Evolutionary conservation across 768 basidiomycete genomes (phyloP), one percentile per base, ranked within the genome.

Genomic region (Leccinum variicolor): DNA sequence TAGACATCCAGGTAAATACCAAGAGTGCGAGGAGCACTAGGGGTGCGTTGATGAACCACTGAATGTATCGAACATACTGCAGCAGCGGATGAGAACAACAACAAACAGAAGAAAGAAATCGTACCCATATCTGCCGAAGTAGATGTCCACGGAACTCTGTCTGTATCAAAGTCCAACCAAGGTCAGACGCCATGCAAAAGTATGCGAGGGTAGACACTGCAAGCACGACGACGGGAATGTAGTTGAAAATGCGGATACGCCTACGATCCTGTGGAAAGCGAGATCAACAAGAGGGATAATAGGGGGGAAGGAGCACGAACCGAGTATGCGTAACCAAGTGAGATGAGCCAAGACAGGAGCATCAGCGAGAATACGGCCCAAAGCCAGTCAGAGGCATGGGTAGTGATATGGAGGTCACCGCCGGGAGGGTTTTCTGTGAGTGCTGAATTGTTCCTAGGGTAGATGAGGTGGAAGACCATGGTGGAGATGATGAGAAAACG

Each of bases 11-110:
- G 26, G 82, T 80, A 7, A 77, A 70, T 52, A 81, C 70, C 15
- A 82, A 65, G 36, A 84, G 62, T 28, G 71, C 65, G 47, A 84
- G 74, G 4, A 85, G 70, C 13, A 84, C 65, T 10, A 80, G 62
- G 1, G 84, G 84, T 6, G 81, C 80, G 50, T 78, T 82, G 74
- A 83, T 80, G 56, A 80, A 77, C 81, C 80, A 82, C 55, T 80
- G 80, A 64, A 83, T 81, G 60, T 82, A 84, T 39, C 80, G 75
- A 1, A 77, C 81, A 62, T 73, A 85, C 78, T 79, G n/a, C 5
- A 34, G 19, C n/a, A 11, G 6, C 3, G 11, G 2, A 41, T 53
- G 36, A 53, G 60, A 34, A 39, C 9, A 4, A 13, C 6, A 8
- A 15, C 19, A 11, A 5, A 23, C 0, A 1, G 0, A 23, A 6